Percentiles rank a stretch among this genome's conserved stretches.
phyloP scores from a whole-genome alignment of 2,329 filamentous ascomycete genomes.

The Parastagonospora avenae region DNA sequence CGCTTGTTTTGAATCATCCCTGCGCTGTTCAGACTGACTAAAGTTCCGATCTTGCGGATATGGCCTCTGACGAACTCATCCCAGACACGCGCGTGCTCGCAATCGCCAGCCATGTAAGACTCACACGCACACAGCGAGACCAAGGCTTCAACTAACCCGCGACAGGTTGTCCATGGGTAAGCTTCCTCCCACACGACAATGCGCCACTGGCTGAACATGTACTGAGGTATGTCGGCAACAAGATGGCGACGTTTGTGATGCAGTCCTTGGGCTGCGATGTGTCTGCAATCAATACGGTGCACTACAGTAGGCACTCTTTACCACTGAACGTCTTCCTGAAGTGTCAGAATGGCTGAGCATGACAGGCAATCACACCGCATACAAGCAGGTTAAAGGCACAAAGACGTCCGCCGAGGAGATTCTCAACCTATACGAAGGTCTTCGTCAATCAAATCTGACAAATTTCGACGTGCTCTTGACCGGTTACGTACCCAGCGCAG shows the following conservation, averaged over 20 bases:
- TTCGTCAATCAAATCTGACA: conserved; percentile 82
- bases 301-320: conserved; percentile 75
- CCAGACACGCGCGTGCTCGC: conserved; percentile 77
- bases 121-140: conserved; percentile 17
- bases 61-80: conserved; percentile 50
- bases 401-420: conserved; percentile 83
- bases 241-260: conserved; percentile 93
- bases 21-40: conserved; percentile 1
- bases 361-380: conserved; percentile 91
- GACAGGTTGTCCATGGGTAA: conserved; percentile 75
- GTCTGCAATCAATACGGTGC: conserved; percentile 90
- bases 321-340: not conserved
- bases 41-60: conserved; percentile 17
- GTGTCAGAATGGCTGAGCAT: conserved; percentile 6
- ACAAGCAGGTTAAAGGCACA: conserved; percentile 85
- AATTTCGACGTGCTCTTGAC: conserved; percentile 94
- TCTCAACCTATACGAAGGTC: conserved; percentile 78
- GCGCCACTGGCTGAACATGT: conserved; percentile 23
- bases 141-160: conserved; percentile 29
- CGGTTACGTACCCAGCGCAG: conserved; percentile 89
- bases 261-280: conserved; percentile 94
- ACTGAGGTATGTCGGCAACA: conserved; percentile 91
- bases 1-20: conserved; percentile 3
- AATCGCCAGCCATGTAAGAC: conserved; percentile 90
- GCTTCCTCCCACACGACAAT: conserved; percentile 35